Conservation (phyloP, 2,329 filamentous ascomycete species). For the Colletotrichum spaethianum region DNA sequence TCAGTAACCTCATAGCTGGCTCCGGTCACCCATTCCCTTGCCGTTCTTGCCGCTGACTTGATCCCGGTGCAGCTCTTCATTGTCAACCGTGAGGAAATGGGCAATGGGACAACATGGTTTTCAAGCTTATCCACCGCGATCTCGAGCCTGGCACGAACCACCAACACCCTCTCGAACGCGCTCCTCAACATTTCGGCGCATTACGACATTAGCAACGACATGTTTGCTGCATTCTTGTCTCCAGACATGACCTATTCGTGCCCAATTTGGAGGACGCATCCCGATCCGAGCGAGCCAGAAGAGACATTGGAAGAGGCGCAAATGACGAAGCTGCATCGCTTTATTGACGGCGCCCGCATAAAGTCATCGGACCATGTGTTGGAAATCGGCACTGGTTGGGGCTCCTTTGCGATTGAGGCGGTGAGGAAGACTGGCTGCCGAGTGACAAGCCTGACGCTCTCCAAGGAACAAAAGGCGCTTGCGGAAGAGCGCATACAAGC, state of each 20-base stretch:
- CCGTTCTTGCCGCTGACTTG: slow-evolving; percentile 38
- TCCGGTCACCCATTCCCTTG: slow-evolving; percentile 1
- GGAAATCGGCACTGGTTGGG: slow-evolving; percentile 84
- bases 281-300: slow-evolving; percentile 55
- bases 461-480: slow-evolving; percentile 77
- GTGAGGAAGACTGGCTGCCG: slow-evolving; percentile 76
- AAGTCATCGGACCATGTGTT: slow-evolving; percentile 77
- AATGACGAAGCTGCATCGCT: slow-evolving; percentile 75
- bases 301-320: slow-evolving; percentile 78
- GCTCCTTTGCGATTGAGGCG: slow-evolving; percentile 79
- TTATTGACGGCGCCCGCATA: slow-evolving; percentile 76
- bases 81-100: slow-evolving; percentile 73
- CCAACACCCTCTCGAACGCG: slow-evolving; percentile 71
- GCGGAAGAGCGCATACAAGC: slow-evolving; percentile 75
- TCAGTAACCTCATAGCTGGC: slow-evolving; percentile 49
- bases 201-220: slow-evolving; percentile 83
- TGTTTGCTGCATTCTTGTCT: slow-evolving; percentile 81
- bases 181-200: slow-evolving; percentile 79
- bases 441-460: slow-evolving; percentile 78
- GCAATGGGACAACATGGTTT: slow-evolving; percentile 74
- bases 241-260: slow-evolving; percentile 85
- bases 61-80: slow-evolving; percentile 73
- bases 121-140: slow-evolving; percentile 72
- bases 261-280: slow-evolving; percentile 72
- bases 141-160: slow-evolving; percentile 69